Conservation (phyloP, 2,329 filamentous ascomycete species). For the Conoideocrella luteorostrata region DNA sequence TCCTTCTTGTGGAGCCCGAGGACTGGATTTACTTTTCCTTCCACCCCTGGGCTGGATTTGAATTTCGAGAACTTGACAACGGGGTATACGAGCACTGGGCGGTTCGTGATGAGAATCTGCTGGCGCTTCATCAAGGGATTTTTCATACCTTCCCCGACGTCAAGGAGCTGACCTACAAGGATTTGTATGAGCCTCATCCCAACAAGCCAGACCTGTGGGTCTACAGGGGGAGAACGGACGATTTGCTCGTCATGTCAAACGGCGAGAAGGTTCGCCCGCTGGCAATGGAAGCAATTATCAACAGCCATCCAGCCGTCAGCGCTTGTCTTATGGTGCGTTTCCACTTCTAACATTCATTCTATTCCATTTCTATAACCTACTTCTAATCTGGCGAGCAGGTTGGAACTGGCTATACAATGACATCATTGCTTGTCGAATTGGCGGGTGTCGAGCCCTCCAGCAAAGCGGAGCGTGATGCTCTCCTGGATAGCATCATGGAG, state of each 20-base stretch:
- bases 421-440: no score
- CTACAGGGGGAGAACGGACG: constrained; percentile 23
- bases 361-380: no score
- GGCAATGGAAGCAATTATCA: constrained; percentile 21
- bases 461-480: no score
- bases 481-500: no score
- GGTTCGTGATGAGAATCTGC: constrained; percentile 23
- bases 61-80: constrained; percentile 24
- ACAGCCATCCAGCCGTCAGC: constrained; percentile 18
- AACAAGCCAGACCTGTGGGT: constrained; percentile 22
- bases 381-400: no score
- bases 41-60: constrained; percentile 27
- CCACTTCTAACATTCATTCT: no score
- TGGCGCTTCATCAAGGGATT: constrained; percentile 23
- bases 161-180: constrained; percentile 22
- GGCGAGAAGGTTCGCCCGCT: constrained; percentile 25
- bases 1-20: constrained; percentile 18
- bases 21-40: constrained; percentile 28
- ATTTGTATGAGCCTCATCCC: constrained; percentile 22
- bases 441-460: no score
- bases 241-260: constrained; percentile 24
- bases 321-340: constrained; percentile 22
- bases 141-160: constrained; percentile 25
- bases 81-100: constrained; percentile 27
- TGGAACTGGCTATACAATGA: no score